Evolutionary conservation across 768 basidiomycete genomes (phyloP), one percentile per base, ranked within the genome.

Genomic region (Sarcodon sp.): DNA sequence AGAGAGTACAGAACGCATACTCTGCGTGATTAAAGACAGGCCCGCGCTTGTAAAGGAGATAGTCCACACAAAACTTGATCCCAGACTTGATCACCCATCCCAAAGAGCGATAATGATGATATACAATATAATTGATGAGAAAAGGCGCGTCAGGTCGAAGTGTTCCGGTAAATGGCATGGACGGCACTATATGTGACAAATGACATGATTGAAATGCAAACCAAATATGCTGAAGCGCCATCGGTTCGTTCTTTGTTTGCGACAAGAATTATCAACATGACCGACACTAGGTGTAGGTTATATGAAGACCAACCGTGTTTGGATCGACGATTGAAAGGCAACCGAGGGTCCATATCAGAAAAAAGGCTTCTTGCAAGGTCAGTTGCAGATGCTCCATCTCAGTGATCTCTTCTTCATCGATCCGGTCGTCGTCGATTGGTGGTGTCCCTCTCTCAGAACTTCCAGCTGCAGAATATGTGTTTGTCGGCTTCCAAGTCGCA

Each of bases 71-170:
- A 64, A 99, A 99, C 64, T 99, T 99, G 70, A 96, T 81, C 1
- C 96, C 96, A 31, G 81, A 79, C 64, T 92, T 90, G 53, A 96
- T 82, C 15, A 97, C 88, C 96, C 94, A 99, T 21, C 96, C 96
- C 7, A 98, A 73, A 4, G 92, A 91, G 12, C 94, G 79, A 59
- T 87, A 98, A 63, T 98, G 92, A 61, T 98, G 94, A 58, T 93
- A 96, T 3, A 79, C 79, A 44, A 83, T 79, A 56, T 97, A 99
- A 57, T 87, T 76, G 36, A 98, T 70, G 21, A 99, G 66, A 66
- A 97, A 93, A 0, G 92, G 92, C 60, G 93, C 94, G 65, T 98
- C 94, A 45, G 87, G 80, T 50, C 79, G 75, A 47, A 55, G 50
- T 47, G 51, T 52, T 35, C 55, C 55, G n/a, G 51, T 16, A 38